Evolutionary conservation across 768 basidiomycete genomes (phyloP).

Genomic region (Kwoniella sp.): DNA sequence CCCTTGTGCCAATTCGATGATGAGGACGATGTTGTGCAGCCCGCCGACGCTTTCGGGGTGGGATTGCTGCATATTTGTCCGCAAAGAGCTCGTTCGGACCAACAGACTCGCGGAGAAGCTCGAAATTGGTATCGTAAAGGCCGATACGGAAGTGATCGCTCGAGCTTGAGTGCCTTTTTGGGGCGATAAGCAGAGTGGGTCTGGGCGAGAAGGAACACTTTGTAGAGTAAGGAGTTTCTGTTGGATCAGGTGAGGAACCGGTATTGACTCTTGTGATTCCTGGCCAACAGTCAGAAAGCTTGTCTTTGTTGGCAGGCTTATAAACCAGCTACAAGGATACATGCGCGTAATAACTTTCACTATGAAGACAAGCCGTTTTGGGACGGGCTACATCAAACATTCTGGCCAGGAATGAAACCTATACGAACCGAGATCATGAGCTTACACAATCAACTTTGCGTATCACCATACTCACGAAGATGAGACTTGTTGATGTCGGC

Average conservation of each 20-base stretch:
- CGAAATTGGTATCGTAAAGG: constrained; percentile 79
- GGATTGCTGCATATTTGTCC: constrained; percentile 96
- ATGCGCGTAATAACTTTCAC: too few relatives aligned
- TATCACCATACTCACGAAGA: constrained; percentile 7
- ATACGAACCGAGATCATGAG: background rate
- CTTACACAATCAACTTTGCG: background rate
- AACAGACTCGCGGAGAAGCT: constrained; percentile 93
- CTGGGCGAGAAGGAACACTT: constrained; percentile 30
- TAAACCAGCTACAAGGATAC: too few relatives aligned
- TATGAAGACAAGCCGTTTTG: too few relatives aligned
- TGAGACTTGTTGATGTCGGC: constrained; percentile 18
- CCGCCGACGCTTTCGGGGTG: constrained; percentile 79
- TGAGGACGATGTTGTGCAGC: constrained; percentile 80
- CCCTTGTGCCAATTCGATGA: constrained; percentile 80
- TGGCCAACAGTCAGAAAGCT: too few relatives aligned
- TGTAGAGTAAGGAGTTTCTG: too few relatives aligned
- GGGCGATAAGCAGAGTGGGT: constrained; percentile 24
- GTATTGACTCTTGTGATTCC: too few relatives aligned
- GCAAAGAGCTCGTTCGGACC: constrained; percentile 79
- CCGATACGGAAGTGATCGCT: constrained; percentile 51
- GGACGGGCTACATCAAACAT: background rate
- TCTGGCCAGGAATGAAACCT: background rate
- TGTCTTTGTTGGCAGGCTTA: too few relatives aligned
- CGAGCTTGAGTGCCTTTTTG: constrained; percentile 33
- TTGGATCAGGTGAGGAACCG: too few relatives aligned